phyloP scores from a whole-genome alignment of 129 eudicot genomes.

The Centaurea solstitialis region DNA sequence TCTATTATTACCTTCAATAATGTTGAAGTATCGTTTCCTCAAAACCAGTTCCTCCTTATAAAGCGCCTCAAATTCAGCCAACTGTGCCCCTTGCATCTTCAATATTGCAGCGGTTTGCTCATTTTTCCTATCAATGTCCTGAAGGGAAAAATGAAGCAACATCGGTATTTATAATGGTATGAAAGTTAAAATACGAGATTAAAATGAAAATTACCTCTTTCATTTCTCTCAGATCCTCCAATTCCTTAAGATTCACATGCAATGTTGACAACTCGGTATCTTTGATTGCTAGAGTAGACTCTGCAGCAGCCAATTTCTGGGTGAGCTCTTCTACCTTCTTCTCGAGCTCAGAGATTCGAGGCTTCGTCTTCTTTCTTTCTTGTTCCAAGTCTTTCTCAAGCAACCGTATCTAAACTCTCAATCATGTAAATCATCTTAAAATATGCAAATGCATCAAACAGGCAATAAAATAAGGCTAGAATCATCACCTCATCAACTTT shows the following conservation, averaged over 20 bases:
- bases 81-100: constrained; percentile 91
- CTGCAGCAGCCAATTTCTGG: constrained; percentile 47
- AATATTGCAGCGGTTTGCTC: constrained; percentile 96
- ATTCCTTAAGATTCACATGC: constrained; percentile 71
- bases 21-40: constrained; percentile 87
- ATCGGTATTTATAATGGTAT: constrained; percentile 1
- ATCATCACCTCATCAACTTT: constrained; percentile 61
- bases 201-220: constrained; percentile 58
- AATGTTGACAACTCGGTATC: constrained; percentile 62
- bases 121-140: constrained; percentile 97
- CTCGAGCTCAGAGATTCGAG: constrained; percentile 67
- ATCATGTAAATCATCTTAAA: not conserved
- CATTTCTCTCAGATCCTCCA: constrained; percentile 96
- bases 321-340: constrained; percentile 62
- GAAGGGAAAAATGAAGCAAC: not conserved
- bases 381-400: constrained; percentile 61
- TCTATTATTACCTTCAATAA: constrained; percentile 73
- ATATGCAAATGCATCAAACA: not conserved
- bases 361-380: constrained; percentile 60
- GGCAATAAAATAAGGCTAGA: not conserved
- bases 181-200: not conserved
- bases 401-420: constrained; percentile 45
- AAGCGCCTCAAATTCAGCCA: constrained; percentile 86
- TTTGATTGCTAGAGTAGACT: constrained; percentile 58
- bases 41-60: constrained; percentile 84